Percentiles rank a stretch among this genome's conserved stretches.
Evolutionary conservation across 1,139 yeast genomes (phyloP).

Genomic region (Lizanozyma gosingica): DNA sequence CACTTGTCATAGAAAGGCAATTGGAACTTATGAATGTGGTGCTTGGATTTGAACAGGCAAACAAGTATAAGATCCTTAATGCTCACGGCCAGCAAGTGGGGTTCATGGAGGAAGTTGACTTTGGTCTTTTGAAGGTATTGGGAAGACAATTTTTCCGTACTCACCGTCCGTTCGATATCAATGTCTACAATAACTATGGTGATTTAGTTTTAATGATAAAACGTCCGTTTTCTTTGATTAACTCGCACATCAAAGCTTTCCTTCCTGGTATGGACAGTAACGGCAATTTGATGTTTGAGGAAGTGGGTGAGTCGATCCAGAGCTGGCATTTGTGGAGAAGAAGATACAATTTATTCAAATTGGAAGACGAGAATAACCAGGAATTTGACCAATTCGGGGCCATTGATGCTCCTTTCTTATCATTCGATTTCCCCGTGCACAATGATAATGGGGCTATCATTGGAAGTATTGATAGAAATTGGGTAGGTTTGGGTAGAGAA

Average conservation of each 20-base stretch:
- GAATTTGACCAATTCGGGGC: slow-evolving; percentile 67
- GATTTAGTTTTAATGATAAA: slow-evolving; percentile 59
- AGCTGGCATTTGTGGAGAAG: slow-evolving; percentile 95
- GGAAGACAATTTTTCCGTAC: slow-evolving; percentile 75
- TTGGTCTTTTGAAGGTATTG: slow-evolving; percentile 58
- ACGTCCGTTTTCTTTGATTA: slow-evolving; percentile 81
- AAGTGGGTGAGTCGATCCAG: slow-evolving; percentile 77
- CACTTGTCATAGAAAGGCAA: slow-evolving; percentile 78
- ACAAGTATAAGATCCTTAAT: slow-evolving; percentile 67
- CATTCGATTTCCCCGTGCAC: slow-evolving; percentile 76
- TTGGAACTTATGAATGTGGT: slow-evolving; percentile 81
- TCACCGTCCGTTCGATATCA: slow-evolving; percentile 82
- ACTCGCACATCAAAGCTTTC: slow-evolving; percentile 72
- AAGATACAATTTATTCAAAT: slow-evolving; percentile 65
- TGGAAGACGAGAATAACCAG: slow-evolving; percentile 26
- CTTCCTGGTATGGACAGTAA: slow-evolving; percentile 44
- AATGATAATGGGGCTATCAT: slow-evolving; percentile 51
- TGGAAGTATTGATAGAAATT: slow-evolving; percentile 81
- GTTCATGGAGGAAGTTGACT: slow-evolving; percentile 70
- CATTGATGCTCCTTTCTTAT: slow-evolving; percentile 78
- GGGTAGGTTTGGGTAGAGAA: slow-evolving; percentile 93
- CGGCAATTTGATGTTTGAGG: slow-evolving; percentile 25
- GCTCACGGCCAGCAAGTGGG: slow-evolving; percentile 70
- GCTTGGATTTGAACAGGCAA: slow-evolving; percentile 87
- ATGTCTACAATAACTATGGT: slow-evolving; percentile 66